Conservation (phyloP, 140 eudicot species). For the Stevia rebaudiana region DNA sequence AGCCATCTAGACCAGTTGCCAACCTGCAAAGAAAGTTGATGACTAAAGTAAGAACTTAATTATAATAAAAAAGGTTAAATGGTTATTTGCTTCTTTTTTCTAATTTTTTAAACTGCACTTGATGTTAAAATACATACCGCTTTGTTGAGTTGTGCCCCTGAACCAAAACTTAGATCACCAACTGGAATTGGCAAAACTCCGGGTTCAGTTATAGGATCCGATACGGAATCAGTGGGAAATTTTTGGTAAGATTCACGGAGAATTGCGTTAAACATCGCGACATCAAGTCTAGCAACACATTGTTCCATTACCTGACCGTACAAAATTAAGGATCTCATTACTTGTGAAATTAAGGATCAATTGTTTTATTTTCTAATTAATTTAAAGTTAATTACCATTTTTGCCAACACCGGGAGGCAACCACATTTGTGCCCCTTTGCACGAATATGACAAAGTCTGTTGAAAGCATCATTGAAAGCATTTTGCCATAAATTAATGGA, state of each 20-base stretch:
- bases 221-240: constrained; percentile 58
- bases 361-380: background rate
- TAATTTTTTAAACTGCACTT: background rate
- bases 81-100: background rate
- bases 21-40: constrained; percentile 46
- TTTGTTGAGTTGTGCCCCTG: constrained; percentile 90
- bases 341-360: background rate
- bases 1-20: constrained; percentile 90
- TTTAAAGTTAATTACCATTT: constrained; percentile 36
- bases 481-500: constrained; percentile 66
- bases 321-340: background rate
- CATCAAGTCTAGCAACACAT: constrained; percentile 78
- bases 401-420: constrained; percentile 68
- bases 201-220: constrained; percentile 62
- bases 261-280: constrained; percentile 86
- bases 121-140: constrained; percentile 43
- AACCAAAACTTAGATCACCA: constrained; percentile 86
- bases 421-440: constrained; percentile 76
- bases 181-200: constrained; percentile 79
- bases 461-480: constrained; percentile 68
- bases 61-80: background rate
- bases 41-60: background rate
- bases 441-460: constrained; percentile 87
- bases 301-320: constrained; percentile 75
- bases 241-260: constrained; percentile 64